Evolutionary conservation across 2,329 filamentous ascomycete species (phyloP).

Genomic region (Alternaria alternata): DNA sequence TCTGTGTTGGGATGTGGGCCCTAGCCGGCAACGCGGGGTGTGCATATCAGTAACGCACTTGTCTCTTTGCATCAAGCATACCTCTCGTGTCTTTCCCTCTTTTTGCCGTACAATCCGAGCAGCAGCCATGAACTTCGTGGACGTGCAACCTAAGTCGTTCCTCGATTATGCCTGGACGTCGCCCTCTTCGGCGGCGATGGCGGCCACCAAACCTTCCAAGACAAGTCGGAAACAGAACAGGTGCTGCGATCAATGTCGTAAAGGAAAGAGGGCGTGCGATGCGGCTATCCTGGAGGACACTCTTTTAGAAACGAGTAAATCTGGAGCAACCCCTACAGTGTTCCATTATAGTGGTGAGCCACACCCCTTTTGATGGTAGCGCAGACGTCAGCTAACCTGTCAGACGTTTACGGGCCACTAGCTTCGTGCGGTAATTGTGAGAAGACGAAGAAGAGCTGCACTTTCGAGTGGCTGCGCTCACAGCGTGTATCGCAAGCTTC

Average conservation of each 20-base stretch:
- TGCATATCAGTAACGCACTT: conserved; percentile 36
- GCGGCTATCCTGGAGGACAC: conserved; percentile 49
- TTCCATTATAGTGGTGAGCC: conserved; percentile 49
- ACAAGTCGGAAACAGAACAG: conserved; percentile 53
- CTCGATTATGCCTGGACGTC: conserved; percentile 49
- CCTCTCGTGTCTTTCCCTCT: conserved; percentile 36
- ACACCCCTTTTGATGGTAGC: background rate
- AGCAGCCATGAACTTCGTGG: conserved; percentile 47
- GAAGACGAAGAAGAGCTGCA: conserved; percentile 56
- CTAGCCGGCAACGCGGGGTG: conserved; percentile 36
- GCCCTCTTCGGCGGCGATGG: conserved; percentile 35
- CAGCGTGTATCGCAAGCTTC: conserved; percentile 43
- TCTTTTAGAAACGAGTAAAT: conserved; percentile 36
- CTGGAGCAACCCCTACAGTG: conserved; percentile 33
- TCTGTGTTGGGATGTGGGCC: conserved; percentile 29
- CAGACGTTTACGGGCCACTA: conserved; percentile 47
- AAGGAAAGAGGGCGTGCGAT: conserved; percentile 57
- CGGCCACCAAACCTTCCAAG: conserved; percentile 38
- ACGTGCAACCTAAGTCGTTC: conserved; percentile 47
- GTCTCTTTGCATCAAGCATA: conserved; percentile 14
- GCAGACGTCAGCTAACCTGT: conserved; percentile 25
- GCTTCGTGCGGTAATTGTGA: conserved; percentile 54
- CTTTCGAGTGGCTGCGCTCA: conserved; percentile 55
- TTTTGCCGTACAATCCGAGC: conserved; percentile 37
- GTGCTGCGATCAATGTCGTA: conserved; percentile 58